Evolutionary conservation across 148 eudicot species (phyloP), one percentile per base, ranked within the genome.

Genomic region (Chenopodium berlandieri): DNA sequence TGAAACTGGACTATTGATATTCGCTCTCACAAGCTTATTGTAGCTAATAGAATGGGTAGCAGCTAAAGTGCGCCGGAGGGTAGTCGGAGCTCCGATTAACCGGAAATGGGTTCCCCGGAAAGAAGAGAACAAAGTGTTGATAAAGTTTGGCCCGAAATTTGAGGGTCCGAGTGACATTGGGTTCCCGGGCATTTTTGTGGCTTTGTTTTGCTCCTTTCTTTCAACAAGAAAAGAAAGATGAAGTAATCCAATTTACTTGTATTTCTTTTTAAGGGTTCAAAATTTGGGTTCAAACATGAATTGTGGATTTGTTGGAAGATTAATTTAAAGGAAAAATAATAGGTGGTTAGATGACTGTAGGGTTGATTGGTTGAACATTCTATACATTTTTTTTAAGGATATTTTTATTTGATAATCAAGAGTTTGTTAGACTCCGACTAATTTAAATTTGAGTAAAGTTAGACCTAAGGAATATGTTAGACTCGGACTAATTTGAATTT

Each of bases 41-140:
- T 23, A 46, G 66, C 46, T 27, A 30, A 60, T 37, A 19, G 47
- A 64, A 7, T 75, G 76, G 82, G 1, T 16, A 12, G 83, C 52
- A 62, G 72, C 3, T 19, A 77, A 71, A 6, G 68, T 76, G 16
- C 80, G 86, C 73, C 72, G 78, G 78, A 62, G 65, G 25, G 40
- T 48, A 17, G 67, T 1, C 81, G 86, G 78, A 84, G 78, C 69
- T 76, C 83, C 83, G 86, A 9, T 22, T 16, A 83, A 1, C 60
- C 69, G 78, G 75, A 44, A 75, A 47, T 62, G 64, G 44, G 80
- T 70, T 30, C 67, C 54, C 46, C 78, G 78, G 31, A 84, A 13
- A 64, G 81, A 48, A 0, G 69, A 71, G 48, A 80, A 22, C 11
- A 77, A 7, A 12, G 75, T 23, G 54, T 71, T 76, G 37, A 70